phyloP scores from a whole-genome alignment of 345 rosid genomes.

The Physaria fendleri region DNA sequence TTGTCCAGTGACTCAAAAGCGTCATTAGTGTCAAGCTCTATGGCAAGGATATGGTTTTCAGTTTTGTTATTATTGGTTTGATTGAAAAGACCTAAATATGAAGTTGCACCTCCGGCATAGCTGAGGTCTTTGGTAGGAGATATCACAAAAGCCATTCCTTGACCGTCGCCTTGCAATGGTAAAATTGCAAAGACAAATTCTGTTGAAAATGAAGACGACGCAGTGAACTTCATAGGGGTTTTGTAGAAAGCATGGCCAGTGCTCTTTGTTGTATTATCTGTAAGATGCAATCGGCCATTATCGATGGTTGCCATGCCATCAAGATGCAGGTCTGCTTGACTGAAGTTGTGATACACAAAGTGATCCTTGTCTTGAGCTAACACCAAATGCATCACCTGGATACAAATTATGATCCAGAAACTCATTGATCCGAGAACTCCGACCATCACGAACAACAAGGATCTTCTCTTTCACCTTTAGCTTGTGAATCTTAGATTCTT shows the following conservation, averaged over 20 bases:
- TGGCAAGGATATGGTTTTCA: conserved; percentile 42
- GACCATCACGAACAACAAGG: conserved; percentile 6
- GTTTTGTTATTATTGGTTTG: neutral
- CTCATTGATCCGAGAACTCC: neutral
- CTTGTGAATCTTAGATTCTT: neutral
- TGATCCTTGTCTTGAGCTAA: conserved; percentile 11
- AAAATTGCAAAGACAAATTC: conserved; percentile 36
- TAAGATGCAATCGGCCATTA: conserved; percentile 32
- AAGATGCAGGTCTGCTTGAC: neutral
- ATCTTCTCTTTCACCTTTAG: conserved; percentile 6
- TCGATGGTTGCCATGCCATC: conserved; percentile 24
- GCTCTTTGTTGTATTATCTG: conserved; percentile 26
- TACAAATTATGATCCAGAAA: neutral
- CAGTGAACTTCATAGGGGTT: conserved; percentile 13
- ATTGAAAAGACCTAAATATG: conserved; percentile 43
- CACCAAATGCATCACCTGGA: neutral
- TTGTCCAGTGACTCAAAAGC: conserved; percentile 31
- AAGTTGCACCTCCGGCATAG: neutral
- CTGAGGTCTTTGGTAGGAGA: conserved; percentile 19
- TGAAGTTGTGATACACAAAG: conserved; percentile 7
- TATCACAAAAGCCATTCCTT: conserved; percentile 40
- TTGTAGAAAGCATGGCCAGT: conserved; percentile 40
- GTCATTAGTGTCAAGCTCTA: conserved; percentile 44
- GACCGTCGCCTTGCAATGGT: conserved; percentile 21
- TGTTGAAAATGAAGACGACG: conserved; percentile 28